phyloP scores from a whole-genome alignment of 257 asterid genomes.

The Agastache rugosa region DNA sequence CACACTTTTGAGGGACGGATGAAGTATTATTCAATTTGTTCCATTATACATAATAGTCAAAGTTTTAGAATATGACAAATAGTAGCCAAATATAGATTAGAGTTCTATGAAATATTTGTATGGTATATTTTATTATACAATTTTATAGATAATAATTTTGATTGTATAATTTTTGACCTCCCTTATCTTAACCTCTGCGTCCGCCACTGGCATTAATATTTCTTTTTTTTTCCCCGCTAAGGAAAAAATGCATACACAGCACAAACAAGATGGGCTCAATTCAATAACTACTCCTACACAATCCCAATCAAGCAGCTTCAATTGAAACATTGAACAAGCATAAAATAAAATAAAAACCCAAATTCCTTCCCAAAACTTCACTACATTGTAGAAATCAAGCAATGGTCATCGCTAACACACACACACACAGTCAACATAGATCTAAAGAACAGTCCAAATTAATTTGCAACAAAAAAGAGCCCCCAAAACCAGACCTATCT shows the following conservation, averaged over 20 bases:
- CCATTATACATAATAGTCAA: no score
- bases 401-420: background rate
- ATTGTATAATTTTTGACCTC: no score
- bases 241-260: background rate
- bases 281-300: background rate
- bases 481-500: background rate
- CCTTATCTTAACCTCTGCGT: no score
- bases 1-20: no score
- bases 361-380: background rate
- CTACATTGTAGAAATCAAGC: conserved; percentile 24
- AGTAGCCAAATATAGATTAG: no score
- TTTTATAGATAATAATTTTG: no score
- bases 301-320: background rate
- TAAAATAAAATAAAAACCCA: background rate
- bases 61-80: no score
- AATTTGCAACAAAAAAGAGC: background rate
- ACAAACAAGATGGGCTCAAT: background rate
- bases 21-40: no score
- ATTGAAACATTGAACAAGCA: background rate
- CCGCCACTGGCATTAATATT: no score
- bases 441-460: background rate
- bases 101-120: no score
- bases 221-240: no score
- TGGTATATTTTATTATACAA: no score
- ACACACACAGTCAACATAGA: conserved; percentile 12